phyloP scores from a whole-genome alignment of 2,329 filamentous ascomycete genomes.

The Fonsecaea multimorphosa region DNA sequence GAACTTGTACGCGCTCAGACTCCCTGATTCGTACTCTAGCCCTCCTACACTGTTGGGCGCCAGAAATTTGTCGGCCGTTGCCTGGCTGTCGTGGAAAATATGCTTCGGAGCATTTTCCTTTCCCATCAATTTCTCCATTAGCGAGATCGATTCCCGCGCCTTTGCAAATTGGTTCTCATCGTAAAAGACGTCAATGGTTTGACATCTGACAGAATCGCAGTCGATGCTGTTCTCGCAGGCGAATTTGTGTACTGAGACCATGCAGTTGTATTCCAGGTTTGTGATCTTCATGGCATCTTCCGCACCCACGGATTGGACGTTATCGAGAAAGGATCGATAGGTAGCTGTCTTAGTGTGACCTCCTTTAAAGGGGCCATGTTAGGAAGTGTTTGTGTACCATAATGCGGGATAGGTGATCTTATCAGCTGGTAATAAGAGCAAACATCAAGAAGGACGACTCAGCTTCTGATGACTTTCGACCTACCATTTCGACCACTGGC shows the following conservation, averaged over 20 bases:
- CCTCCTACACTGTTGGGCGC: conserved; percentile 54
- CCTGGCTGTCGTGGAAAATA: conserved; percentile 50
- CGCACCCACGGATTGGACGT: conserved; percentile 54
- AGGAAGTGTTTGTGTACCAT: conserved; percentile 5
- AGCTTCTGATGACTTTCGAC: conserved; percentile 1
- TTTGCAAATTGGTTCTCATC: conserved; percentile 52
- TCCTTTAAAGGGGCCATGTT: conserved; percentile 38
- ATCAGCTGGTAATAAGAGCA: conserved; percentile 5
- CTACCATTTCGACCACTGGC: conserved; percentile 44
- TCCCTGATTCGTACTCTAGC: conserved; percentile 56
- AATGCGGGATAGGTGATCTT: background rate
- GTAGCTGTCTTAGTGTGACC: conserved; percentile 59
- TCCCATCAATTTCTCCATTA: conserved; percentile 55
- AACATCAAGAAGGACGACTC: background rate
- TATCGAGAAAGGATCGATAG: conserved; percentile 59
- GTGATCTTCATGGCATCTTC: conserved; percentile 59
- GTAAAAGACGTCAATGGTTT: conserved; percentile 66
- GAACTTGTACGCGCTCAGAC: conserved; percentile 50
- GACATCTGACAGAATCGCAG: conserved; percentile 58
- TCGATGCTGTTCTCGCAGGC: conserved; percentile 55
- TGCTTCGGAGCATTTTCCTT: conserved; percentile 52
- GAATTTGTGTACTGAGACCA: conserved; percentile 62
- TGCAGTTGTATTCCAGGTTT: conserved; percentile 60
- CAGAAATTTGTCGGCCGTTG: conserved; percentile 52
- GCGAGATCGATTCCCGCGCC: conserved; percentile 49